Evolutionary conservation across 176 grass and related monocot species (phyloP).

Genomic region (Avena eriantha): DNA sequence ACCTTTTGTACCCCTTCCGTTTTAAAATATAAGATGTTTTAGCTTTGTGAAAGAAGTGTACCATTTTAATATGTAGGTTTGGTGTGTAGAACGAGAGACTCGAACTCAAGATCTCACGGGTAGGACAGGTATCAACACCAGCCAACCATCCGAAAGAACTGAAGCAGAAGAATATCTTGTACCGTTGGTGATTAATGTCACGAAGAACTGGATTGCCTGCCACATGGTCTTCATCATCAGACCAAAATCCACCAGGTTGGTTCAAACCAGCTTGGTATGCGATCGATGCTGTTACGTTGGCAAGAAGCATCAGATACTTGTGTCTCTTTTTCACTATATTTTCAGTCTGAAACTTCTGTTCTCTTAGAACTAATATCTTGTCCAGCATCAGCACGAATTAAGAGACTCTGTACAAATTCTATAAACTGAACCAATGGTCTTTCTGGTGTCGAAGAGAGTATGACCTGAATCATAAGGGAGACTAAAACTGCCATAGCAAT

Average conservation of each 20-base stretch:
- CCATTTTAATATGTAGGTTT: too few species aligned
- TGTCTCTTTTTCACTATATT: slow-evolving; percentile 21
- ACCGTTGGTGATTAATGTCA: not conserved
- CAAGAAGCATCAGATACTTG: slow-evolving; percentile 60
- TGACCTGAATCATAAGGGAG: slow-evolving; percentile 37
- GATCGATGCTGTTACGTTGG: slow-evolving; percentile 49
- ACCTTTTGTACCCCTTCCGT: too few species aligned
- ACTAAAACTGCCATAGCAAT: slow-evolving; percentile 38
- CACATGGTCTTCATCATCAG: not conserved
- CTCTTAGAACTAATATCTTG: not conserved
- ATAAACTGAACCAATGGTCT: not conserved
- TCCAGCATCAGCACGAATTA: not conserved
- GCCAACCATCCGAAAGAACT: too few species aligned
- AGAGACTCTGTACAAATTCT: not conserved
- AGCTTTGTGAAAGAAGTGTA: too few species aligned
- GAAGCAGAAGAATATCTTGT: slow-evolving; percentile 36
- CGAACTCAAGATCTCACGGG: too few species aligned
- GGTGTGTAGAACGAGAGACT: too few species aligned
- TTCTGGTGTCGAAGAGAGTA: slow-evolving; percentile 27
- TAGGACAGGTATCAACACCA: too few species aligned
- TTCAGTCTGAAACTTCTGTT: not conserved
- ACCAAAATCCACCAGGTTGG: slow-evolving; percentile 33
- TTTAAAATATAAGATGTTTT: too few species aligned
- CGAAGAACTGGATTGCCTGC: slow-evolving; percentile 37
- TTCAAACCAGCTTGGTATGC: slow-evolving; percentile 61